phyloP scores from a whole-genome alignment of 1,284 basidiomycete genomes.

The Trametes polyzona region DNA sequence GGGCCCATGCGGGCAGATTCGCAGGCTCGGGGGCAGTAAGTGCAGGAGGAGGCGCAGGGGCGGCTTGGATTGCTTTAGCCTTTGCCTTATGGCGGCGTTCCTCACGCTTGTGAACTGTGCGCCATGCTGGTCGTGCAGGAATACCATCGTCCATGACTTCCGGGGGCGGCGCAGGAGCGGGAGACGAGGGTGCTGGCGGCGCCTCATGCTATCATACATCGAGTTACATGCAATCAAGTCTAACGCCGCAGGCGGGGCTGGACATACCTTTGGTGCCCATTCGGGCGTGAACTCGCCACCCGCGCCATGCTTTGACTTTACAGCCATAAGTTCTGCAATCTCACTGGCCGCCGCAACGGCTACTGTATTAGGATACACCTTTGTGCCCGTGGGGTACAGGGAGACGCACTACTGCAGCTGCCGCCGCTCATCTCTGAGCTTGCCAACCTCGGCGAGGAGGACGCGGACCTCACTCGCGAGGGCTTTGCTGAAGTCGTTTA shows the following conservation, averaged over 20 bases:
- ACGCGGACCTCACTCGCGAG: slow-evolving; percentile 43
- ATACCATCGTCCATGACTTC: slow-evolving; percentile 40
- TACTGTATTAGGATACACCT: not conserved
- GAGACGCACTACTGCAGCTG: slow-evolving; percentile 66
- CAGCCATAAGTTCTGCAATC: slow-evolving; percentile 74
- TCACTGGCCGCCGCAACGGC: slow-evolving; percentile 48
- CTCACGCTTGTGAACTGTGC: slow-evolving; percentile 65
- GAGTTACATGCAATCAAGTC: not conserved
- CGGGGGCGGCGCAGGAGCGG: slow-evolving; percentile 37
- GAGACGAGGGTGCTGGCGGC: slow-evolving; percentile 21
- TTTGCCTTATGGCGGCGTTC: slow-evolving; percentile 47
- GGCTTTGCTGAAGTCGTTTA: slow-evolving; percentile 61
- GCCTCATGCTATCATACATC: slow-evolving; percentile 18
- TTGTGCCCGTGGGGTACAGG: not conserved
- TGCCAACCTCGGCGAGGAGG: slow-evolving; percentile 69
- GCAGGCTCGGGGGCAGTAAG: slow-evolving; percentile 44
- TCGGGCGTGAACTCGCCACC: slow-evolving; percentile 71
- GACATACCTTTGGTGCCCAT: slow-evolving; percentile 58
- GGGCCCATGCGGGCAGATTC: slow-evolving; percentile 70
- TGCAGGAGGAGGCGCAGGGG: slow-evolving; percentile 43
- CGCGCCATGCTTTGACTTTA: slow-evolving; percentile 74
- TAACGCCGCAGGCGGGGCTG: not conserved
- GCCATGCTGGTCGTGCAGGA: slow-evolving; percentile 71
- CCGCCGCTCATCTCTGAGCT: slow-evolving; percentile 72
- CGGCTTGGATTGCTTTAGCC: slow-evolving; percentile 43